Evolutionary conservation across 768 basidiomycete species (phyloP).

Genomic region (Pisolithus orientalis): DNA sequence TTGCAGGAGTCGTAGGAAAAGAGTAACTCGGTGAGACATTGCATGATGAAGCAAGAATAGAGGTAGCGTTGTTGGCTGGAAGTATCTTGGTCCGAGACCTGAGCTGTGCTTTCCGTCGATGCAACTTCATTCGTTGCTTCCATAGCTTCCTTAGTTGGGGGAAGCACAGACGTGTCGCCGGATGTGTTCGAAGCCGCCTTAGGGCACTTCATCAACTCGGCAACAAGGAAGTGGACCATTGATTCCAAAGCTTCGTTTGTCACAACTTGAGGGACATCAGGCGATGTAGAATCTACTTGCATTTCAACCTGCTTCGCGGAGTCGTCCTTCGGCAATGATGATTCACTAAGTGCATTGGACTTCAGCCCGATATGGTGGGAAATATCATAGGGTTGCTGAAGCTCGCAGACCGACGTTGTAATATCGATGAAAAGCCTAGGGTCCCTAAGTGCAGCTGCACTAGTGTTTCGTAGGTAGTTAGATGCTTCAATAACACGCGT

Average conservation of each 20-base stretch:
- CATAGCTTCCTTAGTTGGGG: conserved; percentile 14
- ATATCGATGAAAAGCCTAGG: conserved; percentile 69
- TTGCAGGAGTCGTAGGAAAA: conserved; percentile 95
- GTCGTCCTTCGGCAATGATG: conserved; percentile 7
- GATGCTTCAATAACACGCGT: conserved; percentile 61
- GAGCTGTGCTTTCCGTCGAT: conserved; percentile 12
- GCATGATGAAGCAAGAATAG: conserved; percentile 83
- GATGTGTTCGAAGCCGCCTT: conserved; percentile 39
- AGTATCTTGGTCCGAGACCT: conserved; percentile 10
- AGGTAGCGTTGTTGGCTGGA: conserved; percentile 27
- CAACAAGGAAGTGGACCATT: conserved; percentile 63
- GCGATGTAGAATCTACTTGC: conserved; percentile 44
- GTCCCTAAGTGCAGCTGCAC: conserved; percentile 77
- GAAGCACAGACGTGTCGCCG: conserved; percentile 8
- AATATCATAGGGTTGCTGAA: conserved; percentile 58
- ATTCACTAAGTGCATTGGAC: conserved; percentile 24
- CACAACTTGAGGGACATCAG: conserved; percentile 17
- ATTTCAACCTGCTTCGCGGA: conserved; percentile 37
- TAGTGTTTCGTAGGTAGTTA: conserved; percentile 70
- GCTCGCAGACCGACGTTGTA: conserved; percentile 62
- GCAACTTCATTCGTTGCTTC: conserved; percentile 5
- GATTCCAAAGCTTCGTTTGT: conserved; percentile 47
- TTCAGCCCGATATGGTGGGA: conserved; percentile 57
- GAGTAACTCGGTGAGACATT: conserved; percentile 84
- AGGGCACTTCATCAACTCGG: conserved; percentile 59